Conservation (phyloP, 1,284 basidiomycete species). For the Ganoderma multipileum region DNA sequence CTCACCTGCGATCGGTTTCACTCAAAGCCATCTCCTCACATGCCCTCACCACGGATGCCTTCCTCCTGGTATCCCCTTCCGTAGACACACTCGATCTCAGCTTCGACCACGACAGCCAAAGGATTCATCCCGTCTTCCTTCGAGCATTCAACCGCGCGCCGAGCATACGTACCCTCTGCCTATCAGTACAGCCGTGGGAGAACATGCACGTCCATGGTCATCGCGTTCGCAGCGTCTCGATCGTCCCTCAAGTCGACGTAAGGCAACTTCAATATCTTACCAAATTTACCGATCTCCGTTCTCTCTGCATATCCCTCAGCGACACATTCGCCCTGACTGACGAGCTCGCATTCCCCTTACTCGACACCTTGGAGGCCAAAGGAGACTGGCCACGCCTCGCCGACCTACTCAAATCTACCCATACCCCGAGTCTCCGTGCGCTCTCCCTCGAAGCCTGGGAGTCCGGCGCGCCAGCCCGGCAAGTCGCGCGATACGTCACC, state of each 20-base stretch:
- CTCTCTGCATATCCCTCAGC: background rate
- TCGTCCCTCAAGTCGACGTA: background rate
- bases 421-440: background rate
- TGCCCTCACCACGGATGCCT: background rate
- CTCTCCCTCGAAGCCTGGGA: background rate
- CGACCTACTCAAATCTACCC: background rate
- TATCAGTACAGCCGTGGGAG: background rate
- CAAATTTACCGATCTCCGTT: background rate
- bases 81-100: background rate
- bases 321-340: background rate
- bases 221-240: background rate
- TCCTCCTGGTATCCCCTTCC: background rate
- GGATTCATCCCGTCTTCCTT: background rate
- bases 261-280: background rate
- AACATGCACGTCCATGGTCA: background rate
- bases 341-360: background rate
- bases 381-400: background rate
- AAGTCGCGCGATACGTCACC: background rate
- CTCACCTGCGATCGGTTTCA: background rate
- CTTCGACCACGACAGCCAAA: background rate
- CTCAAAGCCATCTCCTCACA: background rate
- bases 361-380: background rate
- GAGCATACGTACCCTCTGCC: background rate
- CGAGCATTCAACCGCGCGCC: background rate
- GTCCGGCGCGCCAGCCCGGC: background rate